phyloP scores from a whole-genome alignment of 1,139 yeast genomes.

The Taphrina betulina region DNA sequence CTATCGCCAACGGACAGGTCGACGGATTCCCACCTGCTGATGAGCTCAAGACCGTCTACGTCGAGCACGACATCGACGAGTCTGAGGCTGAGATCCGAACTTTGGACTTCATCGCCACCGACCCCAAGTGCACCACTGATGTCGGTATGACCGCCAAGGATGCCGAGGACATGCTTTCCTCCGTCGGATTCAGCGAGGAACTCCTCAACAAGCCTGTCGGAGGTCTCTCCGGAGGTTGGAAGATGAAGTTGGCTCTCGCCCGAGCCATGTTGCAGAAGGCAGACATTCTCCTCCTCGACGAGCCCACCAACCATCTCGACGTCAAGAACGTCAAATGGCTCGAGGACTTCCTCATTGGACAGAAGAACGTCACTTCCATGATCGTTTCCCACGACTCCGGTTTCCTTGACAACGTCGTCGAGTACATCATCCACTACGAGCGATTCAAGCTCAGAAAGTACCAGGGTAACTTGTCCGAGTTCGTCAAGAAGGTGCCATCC shows the following conservation, averaged over 20 bases:
- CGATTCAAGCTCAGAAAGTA: conserved; percentile 91
- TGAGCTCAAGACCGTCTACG: conserved; percentile 97
- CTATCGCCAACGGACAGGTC: conserved; percentile 99
- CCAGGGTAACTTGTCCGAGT: conserved; percentile 91
- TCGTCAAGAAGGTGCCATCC: conserved; percentile 89
- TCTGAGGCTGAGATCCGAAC: conserved; percentile 95
- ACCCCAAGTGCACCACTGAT: conserved; percentile 43
- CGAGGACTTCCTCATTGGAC: conserved; percentile 81
- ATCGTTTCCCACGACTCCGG: conserved; percentile 98
- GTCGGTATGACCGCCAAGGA: conserved; percentile 58
- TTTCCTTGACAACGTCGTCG: conserved; percentile 90
- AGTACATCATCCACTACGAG: conserved; percentile 95
- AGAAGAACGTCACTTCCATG: conserved; percentile 84
- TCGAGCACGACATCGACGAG: conserved; percentile 99
- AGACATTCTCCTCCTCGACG: conserved; percentile 95
- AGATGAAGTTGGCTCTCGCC: conserved; percentile 98
- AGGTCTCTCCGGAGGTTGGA: conserved; percentile 99
- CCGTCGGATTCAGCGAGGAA: conserved; percentile 88
- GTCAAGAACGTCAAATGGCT: conserved; percentile 99
- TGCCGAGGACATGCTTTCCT: conserved; percentile 66
- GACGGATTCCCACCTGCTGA: conserved; percentile 99
- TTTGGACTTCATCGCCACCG: conserved; percentile 76
- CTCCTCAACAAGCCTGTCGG: conserved; percentile 74
- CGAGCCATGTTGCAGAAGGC: conserved; percentile 99
- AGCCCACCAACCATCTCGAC: conserved; percentile 99